phyloP scores from a whole-genome alignment of 2,329 filamentous ascomycete species.

The Mycocentrospora acerina region DNA sequence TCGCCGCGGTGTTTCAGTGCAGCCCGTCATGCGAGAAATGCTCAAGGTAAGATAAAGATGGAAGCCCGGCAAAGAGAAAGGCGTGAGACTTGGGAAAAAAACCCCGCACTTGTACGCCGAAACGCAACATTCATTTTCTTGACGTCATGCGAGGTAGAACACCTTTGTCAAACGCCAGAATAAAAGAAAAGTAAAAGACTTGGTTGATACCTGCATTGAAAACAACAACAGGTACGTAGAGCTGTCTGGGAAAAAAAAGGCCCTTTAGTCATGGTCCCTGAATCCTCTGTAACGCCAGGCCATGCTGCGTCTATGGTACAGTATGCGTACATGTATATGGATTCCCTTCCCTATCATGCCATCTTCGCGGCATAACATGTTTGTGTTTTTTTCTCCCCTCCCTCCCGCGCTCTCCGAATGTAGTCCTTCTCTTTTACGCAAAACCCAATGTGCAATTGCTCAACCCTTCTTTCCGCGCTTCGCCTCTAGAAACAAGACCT shows the following conservation, averaged over 20 bases:
- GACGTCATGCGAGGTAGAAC: too few species aligned
- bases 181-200: too few species aligned
- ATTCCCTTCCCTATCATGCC: not conserved
- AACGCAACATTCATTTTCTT: too few species aligned
- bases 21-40: too few species aligned
- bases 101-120: too few species aligned
- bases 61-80: too few species aligned
- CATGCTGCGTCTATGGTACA: constrained; percentile 33
- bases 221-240: too few species aligned
- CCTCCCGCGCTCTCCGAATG: not conserved
- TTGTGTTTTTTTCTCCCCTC: not conserved
- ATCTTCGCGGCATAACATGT: not conserved
- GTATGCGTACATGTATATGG: constrained; percentile 16
- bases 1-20: too few species aligned
- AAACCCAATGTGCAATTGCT: not conserved
- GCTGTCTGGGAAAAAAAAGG: not conserved
- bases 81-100: too few species aligned
- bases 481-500: constrained; percentile 92
- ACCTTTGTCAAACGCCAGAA: too few species aligned
- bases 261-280: constrained; percentile 5
- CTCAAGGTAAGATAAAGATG: too few species aligned
- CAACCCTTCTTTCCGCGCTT: constrained; percentile 69
- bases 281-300: constrained; percentile 25
- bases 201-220: too few species aligned
- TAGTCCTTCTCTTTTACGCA: not conserved